Evolutionary conservation across 495 filamentous ascomycete genomes (phyloP), one percentile per base, ranked within the genome.

Genomic region (Penicillium odoratum): DNA sequence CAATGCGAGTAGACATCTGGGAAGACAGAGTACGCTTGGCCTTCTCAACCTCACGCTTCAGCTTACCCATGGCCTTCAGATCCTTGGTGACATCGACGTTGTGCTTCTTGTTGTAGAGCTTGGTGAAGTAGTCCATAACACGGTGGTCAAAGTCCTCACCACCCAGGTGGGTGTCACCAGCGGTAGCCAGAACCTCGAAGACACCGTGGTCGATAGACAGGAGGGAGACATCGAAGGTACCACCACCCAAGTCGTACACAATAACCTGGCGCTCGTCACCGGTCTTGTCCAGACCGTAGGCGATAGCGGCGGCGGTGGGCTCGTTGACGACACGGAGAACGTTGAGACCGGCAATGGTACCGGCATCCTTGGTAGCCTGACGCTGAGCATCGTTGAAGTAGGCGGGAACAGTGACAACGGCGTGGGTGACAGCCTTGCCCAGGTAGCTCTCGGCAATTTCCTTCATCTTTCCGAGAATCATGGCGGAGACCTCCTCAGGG

Each of bases 121-220:
- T 98, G 79, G 89, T 86, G 74, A 97, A 91, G 86, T 96, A 84
- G 79, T 91, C 91, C 83, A 99, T 95, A 76, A 97, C 85, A 75
- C 93, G 88, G 82, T 98, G 91, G 76, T 99, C 94, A 76, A 99
- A 98, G 81, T 99, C 95, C 77, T 98, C 95, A 86, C 95, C 95
- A 85, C 95, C 95, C 66, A 99, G 86, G 79, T 98, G 95, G 64
- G 95, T 98, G 74, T 99, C 95, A 90, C 95, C 95, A 75, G 94
- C 94, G 66, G 95, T 99, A 75, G 95, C 88, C 76, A 92, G 79
- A 62, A 99, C 95, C 81, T 99, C 95, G 74, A 99, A 99, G 64
- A 97, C 92, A 74, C 95, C 95, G 68, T 93, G 81, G 68, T 99
- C 95, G 62, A 98, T 95, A 40, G 93, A 96, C 42, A 99, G 84